Conservation (phyloP, 1,139 yeast species). For the Sugiyamaella pinicola region DNA sequence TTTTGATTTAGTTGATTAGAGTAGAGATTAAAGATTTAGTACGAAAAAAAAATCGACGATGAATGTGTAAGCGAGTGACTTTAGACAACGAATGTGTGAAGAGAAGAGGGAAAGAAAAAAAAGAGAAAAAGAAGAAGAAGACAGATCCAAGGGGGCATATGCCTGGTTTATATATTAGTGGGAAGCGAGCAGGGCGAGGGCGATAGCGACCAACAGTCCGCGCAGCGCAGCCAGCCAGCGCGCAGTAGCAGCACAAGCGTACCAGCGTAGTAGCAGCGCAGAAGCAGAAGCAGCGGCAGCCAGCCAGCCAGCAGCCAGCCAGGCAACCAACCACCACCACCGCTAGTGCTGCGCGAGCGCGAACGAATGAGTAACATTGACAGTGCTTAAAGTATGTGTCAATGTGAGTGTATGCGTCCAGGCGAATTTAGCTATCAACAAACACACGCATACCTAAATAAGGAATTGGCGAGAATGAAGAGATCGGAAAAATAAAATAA, state of each 20-base stretch:
- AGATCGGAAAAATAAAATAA: background rate
- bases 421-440: constrained; percentile 2
- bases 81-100: constrained; percentile 24
- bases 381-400: too few species aligned
- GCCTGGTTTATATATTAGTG: constrained; percentile 26
- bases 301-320: background rate
- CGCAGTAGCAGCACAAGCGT: background rate
- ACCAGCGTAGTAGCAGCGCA: background rate
- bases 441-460: constrained; percentile 3
- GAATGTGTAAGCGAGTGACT: constrained; percentile 30
- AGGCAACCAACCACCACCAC: background rate
- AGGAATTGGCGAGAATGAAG: constrained; percentile 16
- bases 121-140: constrained; percentile 20
- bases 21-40: constrained; percentile 7
- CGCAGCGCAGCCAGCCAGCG: background rate
- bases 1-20: constrained; percentile 29
- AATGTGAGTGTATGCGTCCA: background rate
- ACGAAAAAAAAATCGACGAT: constrained; percentile 9
- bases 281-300: background rate
- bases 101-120: constrained; percentile 22
- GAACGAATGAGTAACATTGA: too few species aligned
- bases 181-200: too few species aligned
- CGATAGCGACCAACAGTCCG: too few species aligned
- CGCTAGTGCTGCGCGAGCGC: background rate
- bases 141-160: constrained; percentile 1